A percentile compares a stretch with the other conserved stretches of the same genome.
These are phyloP conservation scores for Hordeum pubiflorum DNA, from an alignment of 202 grass and related monocot species.

Conservation along the genomic window DNA sequence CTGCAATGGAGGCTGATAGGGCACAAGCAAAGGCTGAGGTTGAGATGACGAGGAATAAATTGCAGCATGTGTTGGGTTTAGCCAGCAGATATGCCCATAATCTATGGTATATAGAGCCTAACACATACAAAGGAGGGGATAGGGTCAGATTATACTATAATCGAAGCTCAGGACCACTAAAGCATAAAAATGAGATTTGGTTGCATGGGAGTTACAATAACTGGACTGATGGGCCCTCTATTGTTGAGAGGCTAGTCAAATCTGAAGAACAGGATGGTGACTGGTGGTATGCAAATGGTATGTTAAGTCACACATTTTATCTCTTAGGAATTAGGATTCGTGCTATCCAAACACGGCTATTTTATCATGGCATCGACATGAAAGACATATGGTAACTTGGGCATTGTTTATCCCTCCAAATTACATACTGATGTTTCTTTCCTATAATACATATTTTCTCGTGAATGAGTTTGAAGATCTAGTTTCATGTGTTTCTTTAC, in stretches of 20 bases:
- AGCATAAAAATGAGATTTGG: conserved; percentile 71
- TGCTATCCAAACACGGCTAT: not conserved
- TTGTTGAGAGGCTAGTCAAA: conserved; percentile 46
- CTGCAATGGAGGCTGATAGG: conserved; percentile 46
- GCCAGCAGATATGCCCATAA: conserved; percentile 38
- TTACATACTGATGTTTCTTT: not conserved
- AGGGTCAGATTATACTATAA: conserved; percentile 74
- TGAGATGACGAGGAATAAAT: conserved; percentile 45
- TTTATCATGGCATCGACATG: not conserved
- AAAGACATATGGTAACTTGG: not conserved
- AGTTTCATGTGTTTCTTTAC: not conserved
- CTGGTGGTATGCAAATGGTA: conserved; percentile 84
- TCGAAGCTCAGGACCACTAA: conserved; percentile 55
- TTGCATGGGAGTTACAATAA: conserved; percentile 87
- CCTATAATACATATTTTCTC: not conserved
- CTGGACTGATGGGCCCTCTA: conserved; percentile 73
- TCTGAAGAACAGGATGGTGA: conserved; percentile 62
- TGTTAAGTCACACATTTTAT: conserved; percentile 14
- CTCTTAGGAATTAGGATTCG: not conserved
- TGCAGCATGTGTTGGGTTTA: conserved; percentile 41
- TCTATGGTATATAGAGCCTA: conserved; percentile 74
- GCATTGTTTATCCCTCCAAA: not conserved
- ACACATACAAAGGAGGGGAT: conserved; percentile 60
- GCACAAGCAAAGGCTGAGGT: conserved; percentile 62
- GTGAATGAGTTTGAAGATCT: not conserved